Base-by-base conservation (phyloP, 2,329 filamentous ascomycete genomes). In the Cercospora sp. region DNA sequence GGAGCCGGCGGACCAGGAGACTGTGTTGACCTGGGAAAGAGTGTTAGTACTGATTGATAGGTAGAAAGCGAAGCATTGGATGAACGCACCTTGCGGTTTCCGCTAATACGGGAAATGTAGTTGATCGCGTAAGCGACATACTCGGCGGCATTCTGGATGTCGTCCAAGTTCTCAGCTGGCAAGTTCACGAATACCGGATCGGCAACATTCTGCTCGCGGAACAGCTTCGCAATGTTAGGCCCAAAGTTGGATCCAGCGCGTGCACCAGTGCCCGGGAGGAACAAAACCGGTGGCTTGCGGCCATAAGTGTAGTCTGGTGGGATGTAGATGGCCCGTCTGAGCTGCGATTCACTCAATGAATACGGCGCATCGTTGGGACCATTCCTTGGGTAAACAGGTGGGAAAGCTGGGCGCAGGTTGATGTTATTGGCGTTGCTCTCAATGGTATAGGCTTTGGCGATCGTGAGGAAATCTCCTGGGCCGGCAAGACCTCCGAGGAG, bases 41-140 rank as follows among this genome's bases (percentile, higher is more conserved):
- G 28, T 1, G 18, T 60, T 16, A 31, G 30, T 23, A 36, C 10
- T 33, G 31, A 12, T 12, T 5, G 4, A 33, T 33, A 12, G 10
- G 31, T 10, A 33, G 31, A 4, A 33, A 12, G 31, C 31, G 31
- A 33, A 33, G 31, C 3, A 33, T 33, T 13, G 4, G 2, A 36
- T 36, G 31, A 5, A 36, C 31, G 31, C 4, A 71, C 77, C 26
- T 82, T 80, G 36, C 71, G 69, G 45, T 77, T 75, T 40, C 71
- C 66, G 40, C 78, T 79, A 66, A 84, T 75, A 23, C 74, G 76
- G 10, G 78, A 75, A 66, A 87, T 80, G 76, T 87, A 88, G 76
- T 88, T 85, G 69, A 87, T 82, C 3, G 85, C 84, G 74, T 88
- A 87, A 2, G 84, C 84, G 30, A 85, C 81, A 71, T 84, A 87